Conservation (phyloP, 176 grass and related monocot species). For the Ensete ventricosum region DNA sequence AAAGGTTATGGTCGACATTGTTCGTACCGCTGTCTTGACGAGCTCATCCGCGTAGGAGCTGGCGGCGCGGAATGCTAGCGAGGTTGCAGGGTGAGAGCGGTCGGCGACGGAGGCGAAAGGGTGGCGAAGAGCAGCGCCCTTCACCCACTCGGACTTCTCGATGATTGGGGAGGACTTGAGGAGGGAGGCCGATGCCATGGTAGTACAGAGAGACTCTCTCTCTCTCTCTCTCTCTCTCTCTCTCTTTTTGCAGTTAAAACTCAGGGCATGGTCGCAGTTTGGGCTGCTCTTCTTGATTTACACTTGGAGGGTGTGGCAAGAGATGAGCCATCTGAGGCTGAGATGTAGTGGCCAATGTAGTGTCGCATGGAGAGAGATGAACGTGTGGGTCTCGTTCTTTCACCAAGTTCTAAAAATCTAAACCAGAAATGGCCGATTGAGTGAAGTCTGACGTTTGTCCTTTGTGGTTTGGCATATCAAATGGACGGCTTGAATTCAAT, state of each 20-base stretch:
- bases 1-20: neutral
- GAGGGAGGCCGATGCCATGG: constrained; percentile 34
- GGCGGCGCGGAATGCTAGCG: constrained; percentile 18
- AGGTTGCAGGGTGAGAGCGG: neutral
- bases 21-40: constrained; percentile 14
- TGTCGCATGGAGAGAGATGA: neutral
- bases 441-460: too few relatives aligned
- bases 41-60: constrained; percentile 18
- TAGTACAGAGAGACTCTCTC: constrained; percentile 2
- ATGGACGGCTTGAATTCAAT: too few relatives aligned
- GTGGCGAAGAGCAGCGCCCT: constrained; percentile 15
- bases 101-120: neutral
- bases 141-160: constrained; percentile 22
- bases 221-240: neutral
- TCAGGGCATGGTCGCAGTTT: neutral
- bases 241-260: neutral
- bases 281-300: neutral
- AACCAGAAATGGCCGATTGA: neutral
- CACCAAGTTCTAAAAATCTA: neutral
- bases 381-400: neutral
- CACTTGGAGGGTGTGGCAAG: neutral
- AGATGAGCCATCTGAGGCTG: constrained; percentile 26
- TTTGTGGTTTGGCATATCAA: too few relatives aligned
- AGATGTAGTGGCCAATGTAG: constrained; percentile 24
- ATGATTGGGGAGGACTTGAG: constrained; percentile 30